phyloP scores from a whole-genome alignment of 331 rosid species.

The Stylosanthes scabra region DNA sequence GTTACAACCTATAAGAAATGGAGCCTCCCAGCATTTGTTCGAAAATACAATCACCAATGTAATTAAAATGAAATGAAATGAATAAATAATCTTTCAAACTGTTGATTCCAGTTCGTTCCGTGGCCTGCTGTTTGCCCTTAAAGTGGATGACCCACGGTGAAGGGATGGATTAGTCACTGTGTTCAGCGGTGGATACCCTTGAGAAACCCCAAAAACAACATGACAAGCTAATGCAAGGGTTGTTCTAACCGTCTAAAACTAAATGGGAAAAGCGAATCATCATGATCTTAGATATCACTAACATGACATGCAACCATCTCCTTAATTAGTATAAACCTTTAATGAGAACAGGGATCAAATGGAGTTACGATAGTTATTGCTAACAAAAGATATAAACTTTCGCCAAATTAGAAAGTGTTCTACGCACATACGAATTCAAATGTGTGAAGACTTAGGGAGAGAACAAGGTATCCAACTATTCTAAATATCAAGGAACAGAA shows the following conservation, averaged over 20 bases:
- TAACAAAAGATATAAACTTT: background rate
- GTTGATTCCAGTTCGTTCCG: too few species aligned
- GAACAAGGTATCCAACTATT: slow-evolving; percentile 28
- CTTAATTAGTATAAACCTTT: slow-evolving; percentile 8
- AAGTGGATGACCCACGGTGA: too few species aligned
- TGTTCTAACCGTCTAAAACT: slow-evolving; percentile 13
- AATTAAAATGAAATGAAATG: slow-evolving; percentile 13
- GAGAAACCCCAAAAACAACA: too few species aligned
- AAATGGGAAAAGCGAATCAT: background rate
- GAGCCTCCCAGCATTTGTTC: slow-evolving; percentile 11
- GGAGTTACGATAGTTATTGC: background rate
- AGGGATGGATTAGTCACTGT: too few species aligned
- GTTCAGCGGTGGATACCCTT: too few species aligned
- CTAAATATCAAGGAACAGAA: background rate
- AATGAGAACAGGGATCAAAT: background rate
- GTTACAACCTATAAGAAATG: background rate
- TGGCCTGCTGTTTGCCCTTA: too few species aligned
- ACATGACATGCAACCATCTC: slow-evolving; percentile 3
- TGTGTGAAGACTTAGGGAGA: background rate
- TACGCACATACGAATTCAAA: too few species aligned
- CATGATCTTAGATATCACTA: slow-evolving; percentile 16
- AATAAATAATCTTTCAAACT: slow-evolving; percentile 24
- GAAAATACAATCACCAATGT: background rate
- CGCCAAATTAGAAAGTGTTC: background rate
- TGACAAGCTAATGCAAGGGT: too few species aligned